phyloP scores from a whole-genome alignment of 306 rosid genomes.

The Vachellia collinsii region DNA sequence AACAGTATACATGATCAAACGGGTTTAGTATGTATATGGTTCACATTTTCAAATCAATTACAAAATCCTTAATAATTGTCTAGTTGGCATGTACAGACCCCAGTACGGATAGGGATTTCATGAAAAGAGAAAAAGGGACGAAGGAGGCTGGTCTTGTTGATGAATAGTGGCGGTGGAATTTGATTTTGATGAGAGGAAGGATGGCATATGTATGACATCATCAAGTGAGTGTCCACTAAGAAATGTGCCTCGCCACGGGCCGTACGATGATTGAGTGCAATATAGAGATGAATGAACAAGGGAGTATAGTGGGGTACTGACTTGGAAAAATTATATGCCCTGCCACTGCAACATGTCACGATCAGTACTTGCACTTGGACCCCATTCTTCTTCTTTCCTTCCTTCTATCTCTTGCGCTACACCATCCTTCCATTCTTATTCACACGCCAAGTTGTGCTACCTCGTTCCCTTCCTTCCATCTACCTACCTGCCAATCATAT shows the following conservation, averaged over 20 bases:
- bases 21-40: not conserved
- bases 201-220: not conserved
- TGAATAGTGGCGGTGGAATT: not conserved
- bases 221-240: too few relatives aligned
- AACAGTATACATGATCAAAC: not conserved
- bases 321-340: constrained; percentile 20
- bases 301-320: constrained; percentile 22
- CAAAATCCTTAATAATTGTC: not conserved
- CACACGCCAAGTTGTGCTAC: not conserved
- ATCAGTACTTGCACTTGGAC: constrained; percentile 30
- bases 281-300: constrained; percentile 1
- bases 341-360: constrained; percentile 15
- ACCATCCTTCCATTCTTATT: constrained; percentile 24
- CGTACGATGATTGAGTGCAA: constrained; percentile 11
- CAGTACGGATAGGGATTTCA: not conserved
- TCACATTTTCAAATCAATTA: not conserved
- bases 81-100: not conserved
- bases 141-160: not conserved
- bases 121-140: not conserved
- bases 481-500: constrained; percentile 1
- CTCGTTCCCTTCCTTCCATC: not conserved
- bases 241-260: not conserved
- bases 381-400: not conserved
- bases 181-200: not conserved
- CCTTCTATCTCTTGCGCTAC: constrained; percentile 2